Evolutionary conservation across 345 rosid genomes (phyloP), one percentile per base, ranked within the genome.

Genomic region (Sonneratia alba): DNA sequence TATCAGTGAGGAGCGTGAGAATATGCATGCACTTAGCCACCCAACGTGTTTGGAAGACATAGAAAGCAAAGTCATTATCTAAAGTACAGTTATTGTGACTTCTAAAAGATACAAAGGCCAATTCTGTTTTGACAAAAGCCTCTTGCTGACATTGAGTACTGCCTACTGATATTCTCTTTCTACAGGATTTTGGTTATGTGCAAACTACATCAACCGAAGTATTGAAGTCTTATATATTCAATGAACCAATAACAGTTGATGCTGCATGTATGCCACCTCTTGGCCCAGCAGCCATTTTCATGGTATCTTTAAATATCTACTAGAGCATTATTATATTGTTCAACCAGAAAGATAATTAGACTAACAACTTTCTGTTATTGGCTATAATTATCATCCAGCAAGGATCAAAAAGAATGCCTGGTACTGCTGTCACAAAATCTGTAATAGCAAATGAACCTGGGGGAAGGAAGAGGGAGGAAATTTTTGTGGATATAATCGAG

Each of bases 401-500:
- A 88, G 97, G 99, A 72, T 80, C 81, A 74, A 92, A 96, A 84
- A 82, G 97, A 82, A 90, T 96, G 98, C 99, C 99, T 36, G 98
- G 98, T 70, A 91, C 91, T 34, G 99, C 99, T 43, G 97, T 96
- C 65, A 96, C 99, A 27, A 92, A 92, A 76, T 96, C 99, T 53
- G 94, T 90, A 79, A 95, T 96, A 32, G 98, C 98, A 66, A 96
- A 89, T 89, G 99, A 96, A 65, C 93, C 96, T 70, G 94, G 90
- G n/a, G 98, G 96, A 76, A 86, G 92, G 82, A 96, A 84, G 83
- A 90, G 98, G 81, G 99, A 96, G 84, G 98, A 96, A 83, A 92
- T 92, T 45, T 96, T 92, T 80, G 98, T 92, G 77, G 99, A 96
- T 79, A 87, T 96, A 77, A 96, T 96, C 18, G 98, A 92, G 86